phyloP scores from a whole-genome alignment of 371 early-diverging fungal genomes.

The Sanchytrium tribonematis region DNA sequence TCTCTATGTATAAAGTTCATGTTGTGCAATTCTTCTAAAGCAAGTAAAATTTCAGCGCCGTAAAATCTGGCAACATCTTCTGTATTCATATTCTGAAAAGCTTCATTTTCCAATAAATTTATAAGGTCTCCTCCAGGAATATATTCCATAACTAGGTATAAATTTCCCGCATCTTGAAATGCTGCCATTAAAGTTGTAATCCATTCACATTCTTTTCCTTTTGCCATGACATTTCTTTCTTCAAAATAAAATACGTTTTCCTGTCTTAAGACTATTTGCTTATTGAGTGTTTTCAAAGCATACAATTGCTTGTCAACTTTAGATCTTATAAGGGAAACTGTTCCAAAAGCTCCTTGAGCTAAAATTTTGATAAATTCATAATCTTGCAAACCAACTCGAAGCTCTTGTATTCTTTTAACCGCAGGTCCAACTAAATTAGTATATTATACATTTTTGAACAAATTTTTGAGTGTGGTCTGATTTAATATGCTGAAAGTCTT shows the following conservation, averaged over 20 bases:
- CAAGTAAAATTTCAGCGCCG: constrained; percentile 32
- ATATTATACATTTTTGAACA: constrained; percentile 19
- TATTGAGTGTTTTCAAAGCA: constrained; percentile 82
- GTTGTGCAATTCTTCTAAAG: constrained; percentile 31
- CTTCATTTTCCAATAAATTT: constrained; percentile 33
- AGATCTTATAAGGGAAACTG: constrained; percentile 42
- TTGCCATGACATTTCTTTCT: constrained; percentile 16
- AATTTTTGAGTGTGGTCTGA: constrained; percentile 17
- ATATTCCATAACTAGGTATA: constrained; percentile 51
- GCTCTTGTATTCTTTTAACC: constrained; percentile 21
- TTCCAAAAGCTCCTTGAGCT: constrained; percentile 72
- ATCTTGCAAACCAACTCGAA: constrained; percentile 43
- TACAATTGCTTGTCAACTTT: constrained; percentile 42
- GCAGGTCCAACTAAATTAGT: constrained; percentile 24
- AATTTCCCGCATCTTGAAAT: constrained; percentile 33
- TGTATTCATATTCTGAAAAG: constrained; percentile 11
- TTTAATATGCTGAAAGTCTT: constrained; percentile 21
- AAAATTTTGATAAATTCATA: constrained; percentile 59
- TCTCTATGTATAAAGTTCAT: constrained; percentile 42
- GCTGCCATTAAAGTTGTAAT: constrained; percentile 22
- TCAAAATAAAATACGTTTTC: constrained; percentile 30
- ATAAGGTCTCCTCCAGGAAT: constrained; percentile 66
- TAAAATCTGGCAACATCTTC: constrained; percentile 33
- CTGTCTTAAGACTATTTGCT: constrained; percentile 48
- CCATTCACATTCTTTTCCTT: constrained; percentile 9